Evolutionary conservation across 1,284 basidiomycete species (phyloP), one percentile per base, ranked within the genome.

Genomic region (Tilletia horrida): DNA sequence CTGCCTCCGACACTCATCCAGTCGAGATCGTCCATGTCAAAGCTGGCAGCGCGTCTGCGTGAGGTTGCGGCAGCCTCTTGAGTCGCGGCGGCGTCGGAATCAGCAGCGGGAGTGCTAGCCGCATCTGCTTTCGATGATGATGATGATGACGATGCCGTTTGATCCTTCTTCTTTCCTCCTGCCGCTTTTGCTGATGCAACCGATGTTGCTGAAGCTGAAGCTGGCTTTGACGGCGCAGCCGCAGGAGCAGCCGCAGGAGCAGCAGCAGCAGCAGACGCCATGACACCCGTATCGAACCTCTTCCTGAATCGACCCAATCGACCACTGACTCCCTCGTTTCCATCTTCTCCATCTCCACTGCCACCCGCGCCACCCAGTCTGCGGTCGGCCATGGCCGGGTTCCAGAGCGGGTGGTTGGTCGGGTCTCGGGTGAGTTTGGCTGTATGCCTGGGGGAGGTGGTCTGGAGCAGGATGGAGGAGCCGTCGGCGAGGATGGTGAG

Each of bases 1-100:
- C 77, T 67, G 35, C 80, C 80, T 62, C 80, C 78, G 48, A 76
- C 76, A 64, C 73, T 77, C 80, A 81, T 81, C 80, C 80, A 81
- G 65, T 72, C 75, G 29, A 80, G 66, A 65, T 81, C 80, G 18
- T 73, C 68, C 66, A 74, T 73, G n/a, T 72, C 77, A 63, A 80
- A 81, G 45, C 64, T 64, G 23, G 76, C 70, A 25, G 62, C 48
- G 27, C 65, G 66, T 63, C 21, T 35, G 63, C 66, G 40, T 3
- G 50, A 25, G 27, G 50, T 27, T 1, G 50, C 23, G 23, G 21
- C 23, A 52, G 50, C 23, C 35, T 40, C 35, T 40, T 40, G 35
- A 40, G 35, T 6, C 35, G 35, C 35, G 35, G 45, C 45, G 1
- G 50, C 50, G 7, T 3, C 23, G 13, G 50, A 7, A 52, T 16